Evolutionary conservation across 345 rosid species (phyloP), one percentile per base, ranked within the genome.

Genomic region (Euphorbia pulcherrima): DNA sequence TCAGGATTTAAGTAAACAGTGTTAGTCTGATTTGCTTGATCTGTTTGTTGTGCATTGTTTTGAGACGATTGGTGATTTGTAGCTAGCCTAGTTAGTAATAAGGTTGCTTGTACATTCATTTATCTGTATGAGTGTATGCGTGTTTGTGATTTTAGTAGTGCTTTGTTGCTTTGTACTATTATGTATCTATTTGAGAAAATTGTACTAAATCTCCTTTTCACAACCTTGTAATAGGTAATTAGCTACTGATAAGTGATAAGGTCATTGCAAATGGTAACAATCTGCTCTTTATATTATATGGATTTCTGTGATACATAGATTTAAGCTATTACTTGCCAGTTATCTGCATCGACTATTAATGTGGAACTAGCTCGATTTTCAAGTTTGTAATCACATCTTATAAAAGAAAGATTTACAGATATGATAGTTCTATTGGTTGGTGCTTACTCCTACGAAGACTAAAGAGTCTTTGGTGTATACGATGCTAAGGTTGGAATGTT

Each of bases 1-100:
- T 17, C 71, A 27, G 62, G 66, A n/a, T 53, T 53, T 18, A 20
- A 47, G 59, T 27, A 18, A n/a, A 41, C 46, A n/a, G 35, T 57
- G n/a, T 33, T 69, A 16, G 48, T 62, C 60, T 68, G 21, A 27
- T 56, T 21, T 47, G 35, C 53, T 24, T 20, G 65, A 68, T 68
- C 64, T 68, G 48, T 51, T 72, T 39, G 37, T 55, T 17, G 62
- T 62, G 60, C n/a, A n/a, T n/a, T n/a, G n/a, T n/a, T n/a, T n/a
- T n/a, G n/a, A n/a, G 14, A 10, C 13, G 6, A 30, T 72, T 54
- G 33, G 47, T 29, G 12, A 37, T 20, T 28, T 62, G 37, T 30
- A 52, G 61, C 64, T 62, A 30, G 70, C 20, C 20, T 35, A 68
- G 29, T 39, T 35, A 20, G 23, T 21, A 60, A 66, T 65, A 39